Conservation (phyloP, 2,329 filamentous ascomycete species). For the Arthrinium phaeospermum region DNA sequence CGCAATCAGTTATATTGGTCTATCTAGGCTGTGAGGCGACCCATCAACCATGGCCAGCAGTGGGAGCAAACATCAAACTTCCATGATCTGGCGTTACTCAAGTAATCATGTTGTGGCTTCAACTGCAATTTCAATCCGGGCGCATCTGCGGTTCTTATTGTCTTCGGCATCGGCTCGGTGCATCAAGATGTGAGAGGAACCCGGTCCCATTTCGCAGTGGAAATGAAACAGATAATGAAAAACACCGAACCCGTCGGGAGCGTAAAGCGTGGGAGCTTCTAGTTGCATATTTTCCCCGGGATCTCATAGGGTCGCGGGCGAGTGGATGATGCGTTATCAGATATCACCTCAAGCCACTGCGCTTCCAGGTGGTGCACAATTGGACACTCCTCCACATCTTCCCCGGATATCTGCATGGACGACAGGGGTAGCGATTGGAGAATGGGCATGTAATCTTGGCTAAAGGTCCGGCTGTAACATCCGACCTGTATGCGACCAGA, state of each 20-base stretch:
- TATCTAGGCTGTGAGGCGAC: background rate
- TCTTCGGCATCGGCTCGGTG: too few species aligned
- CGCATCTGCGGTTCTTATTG: too few species aligned
- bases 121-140: too few species aligned
- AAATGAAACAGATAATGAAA: background rate
- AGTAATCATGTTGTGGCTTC: too few species aligned
- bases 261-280: background rate
- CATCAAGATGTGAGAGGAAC: too few species aligned
- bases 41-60: background rate
- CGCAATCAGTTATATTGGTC: background rate
- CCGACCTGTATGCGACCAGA: background rate
- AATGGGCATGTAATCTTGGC: background rate
- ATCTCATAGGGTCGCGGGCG: background rate
- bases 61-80: too few species aligned
- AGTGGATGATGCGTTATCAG: background rate
- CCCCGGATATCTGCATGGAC: background rate
- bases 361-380: background rate
- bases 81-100: too few species aligned
- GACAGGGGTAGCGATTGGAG: background rate
- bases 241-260: background rate
- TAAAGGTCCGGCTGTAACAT: background rate
- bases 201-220: too few species aligned
- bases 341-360: background rate
- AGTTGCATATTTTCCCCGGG: background rate
- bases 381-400: background rate